These are phyloP conservation scores for Candida parachauliodes DNA, from an alignment of 805 yeast genomes.

Conservation along the genomic window DNA sequence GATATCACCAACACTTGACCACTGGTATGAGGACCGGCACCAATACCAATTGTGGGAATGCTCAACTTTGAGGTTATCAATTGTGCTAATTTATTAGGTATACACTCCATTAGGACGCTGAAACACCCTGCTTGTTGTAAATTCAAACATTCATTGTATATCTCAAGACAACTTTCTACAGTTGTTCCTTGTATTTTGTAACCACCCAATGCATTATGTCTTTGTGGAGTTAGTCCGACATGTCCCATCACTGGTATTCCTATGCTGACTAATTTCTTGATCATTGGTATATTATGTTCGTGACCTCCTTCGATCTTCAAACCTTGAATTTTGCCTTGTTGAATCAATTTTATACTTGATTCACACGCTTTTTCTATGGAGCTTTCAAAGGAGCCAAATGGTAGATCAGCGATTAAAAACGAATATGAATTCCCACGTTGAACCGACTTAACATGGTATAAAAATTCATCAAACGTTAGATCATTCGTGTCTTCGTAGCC, in stretches of 20 bases:
- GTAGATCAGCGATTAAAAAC: conserved; percentile 77
- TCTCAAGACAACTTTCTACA: conserved; percentile 46
- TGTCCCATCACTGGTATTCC: conserved; percentile 94
- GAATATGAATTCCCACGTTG: conserved; percentile 64
- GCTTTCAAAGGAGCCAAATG: conserved; percentile 81
- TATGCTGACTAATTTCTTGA: conserved; percentile 51
- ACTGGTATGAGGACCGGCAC: conserved; percentile 80
- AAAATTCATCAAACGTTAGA: conserved; percentile 73
- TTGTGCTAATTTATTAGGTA: conserved; percentile 70
- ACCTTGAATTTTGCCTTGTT: conserved; percentile 57
- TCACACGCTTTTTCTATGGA: conserved; percentile 60
- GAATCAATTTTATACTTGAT: conserved; percentile 53
- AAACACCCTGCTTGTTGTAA: conserved; percentile 77
- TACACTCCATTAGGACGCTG: conserved; percentile 74
- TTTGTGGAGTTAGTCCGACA: conserved; percentile 89
- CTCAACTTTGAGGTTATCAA: conserved; percentile 55
- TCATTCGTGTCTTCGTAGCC: conserved; percentile 79
- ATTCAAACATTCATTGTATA: conserved; percentile 64
- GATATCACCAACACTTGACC: conserved; percentile 91
- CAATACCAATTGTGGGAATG: conserved; percentile 92
- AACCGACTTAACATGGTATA: conserved; percentile 74
- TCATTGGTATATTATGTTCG: conserved; percentile 48
- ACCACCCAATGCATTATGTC: conserved; percentile 76
- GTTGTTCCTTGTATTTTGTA: conserved; percentile 81
- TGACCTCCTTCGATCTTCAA: conserved; percentile 83